Base-by-base conservation (phyloP, 176 grass and related monocot species). In the Pontederia paniculata region DNA sequence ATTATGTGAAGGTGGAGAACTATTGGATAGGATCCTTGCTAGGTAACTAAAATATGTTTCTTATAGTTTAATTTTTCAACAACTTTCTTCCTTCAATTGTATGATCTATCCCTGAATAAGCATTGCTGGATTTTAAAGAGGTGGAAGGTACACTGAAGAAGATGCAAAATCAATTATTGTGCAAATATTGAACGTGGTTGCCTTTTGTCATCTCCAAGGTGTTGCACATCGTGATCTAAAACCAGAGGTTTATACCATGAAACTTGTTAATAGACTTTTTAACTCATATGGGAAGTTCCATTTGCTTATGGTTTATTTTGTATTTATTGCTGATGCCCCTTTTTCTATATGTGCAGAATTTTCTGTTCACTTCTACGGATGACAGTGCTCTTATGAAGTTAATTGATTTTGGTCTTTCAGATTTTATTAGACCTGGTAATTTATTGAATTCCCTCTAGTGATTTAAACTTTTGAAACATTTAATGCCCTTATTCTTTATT, bases 171-270 rank as follows among this genome's bases (percentile, higher is more conserved):
- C 60, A 22, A 63, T 63, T 13, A 18, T 63, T 23, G 9, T 9
- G 12, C 60, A 63, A 14, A 63, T 63, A 13, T 3, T 63, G 20
- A 12, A 10, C 1, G 12, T 47, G 8, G 60, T 63, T 21, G 43
- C 60, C 16, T 63, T 63, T 47, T 63, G 60, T 48, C 60, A 63
- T 47, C 44, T 63, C 47, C 60, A 63, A 48, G 60, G 60, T 63
- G 60, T 63, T 23, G 60, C 47, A 1, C 60, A 63, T 48, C 60
- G 60, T 47, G 60, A 63, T 63, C 60, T 63, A 48, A 63, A 63
- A 20, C 60, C 60, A 63, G 60, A 63, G 60, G 60, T 63, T 8
- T 1, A 31, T 15, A 23, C 17, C n/a, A 9, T 63, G 41, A 8
- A 44, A 19, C 19, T 46, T 63, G 16, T 44, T 60, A 28, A 44